Base-by-base conservation (phyloP, 2,329 filamentous ascomycete genomes). In the Lasiodiplodia sp. region DNA sequence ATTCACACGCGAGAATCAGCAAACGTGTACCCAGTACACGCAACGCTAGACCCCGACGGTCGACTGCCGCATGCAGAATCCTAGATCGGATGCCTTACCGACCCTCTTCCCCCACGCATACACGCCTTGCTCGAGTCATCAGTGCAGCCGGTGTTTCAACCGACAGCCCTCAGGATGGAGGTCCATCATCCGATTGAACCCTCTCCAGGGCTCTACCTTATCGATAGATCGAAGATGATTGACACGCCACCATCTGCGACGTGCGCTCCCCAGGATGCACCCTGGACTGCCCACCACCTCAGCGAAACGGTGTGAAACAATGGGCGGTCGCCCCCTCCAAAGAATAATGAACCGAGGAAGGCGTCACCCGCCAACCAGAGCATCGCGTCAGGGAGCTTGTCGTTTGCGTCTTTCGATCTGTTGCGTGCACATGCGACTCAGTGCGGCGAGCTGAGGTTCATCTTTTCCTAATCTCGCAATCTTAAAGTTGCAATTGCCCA, bases 171-270 rank as follows among this genome's bases (percentile, higher is more conserved):
- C 57, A 60, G 37, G 25, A n/a, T 10, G 44, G 44, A n/a, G 23
- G 21, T 16, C 38, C 38, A 47, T 47, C 57, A 47, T 44, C 23
- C 44, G 57, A 60, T 47, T 18, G 55, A n/a, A 12, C 23, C 4
- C 25, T 21, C 58, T 44, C 38, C 57, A 62, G 57, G 57, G 57
- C 57, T 62, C 58, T 37, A 34, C 25, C 60, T 64, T 64, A 64
- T 52, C 47, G 60, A 64, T 64, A 64, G 60, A 63, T 63, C 58
- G 58, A 47, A 21, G 44, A 51, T 64, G 47, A 52, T 52, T 64
- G 28, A 47, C 60, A 52, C 60, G 60, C 60, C 60, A 64, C 60
- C 60, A 64, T 64, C 60, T 64, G 60, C 28, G 47, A 64, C 47
- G 28, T 47, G 44, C 44, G n/a, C 18, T 8, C 44, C 16, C 58